phyloP scores from a whole-genome alignment of 2,329 filamentous ascomycete genomes.

The Colletotrichum spaethianum region DNA sequence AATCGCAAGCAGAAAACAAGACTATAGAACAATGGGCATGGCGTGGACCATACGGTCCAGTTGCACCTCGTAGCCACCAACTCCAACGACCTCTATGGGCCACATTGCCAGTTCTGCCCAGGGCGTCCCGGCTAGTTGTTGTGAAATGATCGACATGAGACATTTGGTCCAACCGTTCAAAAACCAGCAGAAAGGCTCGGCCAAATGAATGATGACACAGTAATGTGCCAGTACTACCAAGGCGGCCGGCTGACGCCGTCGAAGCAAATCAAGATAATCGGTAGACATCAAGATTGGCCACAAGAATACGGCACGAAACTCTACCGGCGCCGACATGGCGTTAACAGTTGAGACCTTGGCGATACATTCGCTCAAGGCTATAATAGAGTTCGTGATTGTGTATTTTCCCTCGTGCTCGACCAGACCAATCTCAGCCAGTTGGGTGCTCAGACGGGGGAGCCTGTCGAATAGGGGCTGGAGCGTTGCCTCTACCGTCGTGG shows the following conservation, averaged over 20 bases:
- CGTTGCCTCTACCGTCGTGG: constrained; percentile 20
- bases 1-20: background rate
- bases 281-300: constrained; percentile 46
- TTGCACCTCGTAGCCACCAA: constrained; percentile 17
- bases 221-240: constrained; percentile 45
- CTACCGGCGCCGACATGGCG: constrained; percentile 40
- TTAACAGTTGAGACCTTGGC: constrained; percentile 31
- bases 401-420: constrained; percentile 33
- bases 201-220: constrained; percentile 44
- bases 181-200: constrained; percentile 44
- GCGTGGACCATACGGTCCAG: constrained; percentile 23
- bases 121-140: constrained; percentile 28
- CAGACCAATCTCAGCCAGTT: background rate
- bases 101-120: constrained; percentile 29
- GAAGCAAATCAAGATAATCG: constrained; percentile 43
- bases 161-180: constrained; percentile 35
- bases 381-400: constrained; percentile 26
- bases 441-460: constrained; percentile 14
- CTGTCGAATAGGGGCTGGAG: constrained; percentile 27
- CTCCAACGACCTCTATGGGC: constrained; percentile 28
- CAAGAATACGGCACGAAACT: constrained; percentile 44
- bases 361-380: constrained; percentile 31
- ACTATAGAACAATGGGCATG: constrained; percentile 24
- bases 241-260: constrained; percentile 42
- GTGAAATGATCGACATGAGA: constrained; percentile 20